phyloP scores from a whole-genome alignment of 768 basidiomycete species.

The Rhizopogon roseolus region DNA sequence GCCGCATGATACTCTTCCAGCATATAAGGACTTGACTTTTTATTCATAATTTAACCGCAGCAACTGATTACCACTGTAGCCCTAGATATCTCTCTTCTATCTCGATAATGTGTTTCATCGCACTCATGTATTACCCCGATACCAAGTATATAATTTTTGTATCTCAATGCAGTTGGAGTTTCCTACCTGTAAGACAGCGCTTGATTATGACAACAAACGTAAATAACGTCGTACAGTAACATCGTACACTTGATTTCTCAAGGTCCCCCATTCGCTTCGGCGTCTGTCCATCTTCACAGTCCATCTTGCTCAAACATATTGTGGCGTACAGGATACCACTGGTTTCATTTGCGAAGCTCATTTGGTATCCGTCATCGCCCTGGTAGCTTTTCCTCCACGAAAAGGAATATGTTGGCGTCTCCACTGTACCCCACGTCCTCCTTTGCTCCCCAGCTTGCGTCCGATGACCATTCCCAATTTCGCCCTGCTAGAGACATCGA shows the following conservation, averaged over 20 bases:
- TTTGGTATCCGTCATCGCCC: constrained; percentile 1
- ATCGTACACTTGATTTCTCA: neutral
- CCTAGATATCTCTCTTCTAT: neutral
- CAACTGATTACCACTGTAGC: neutral
- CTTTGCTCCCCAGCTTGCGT: constrained; percentile 44
- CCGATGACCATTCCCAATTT: constrained; percentile 52
- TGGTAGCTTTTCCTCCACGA: constrained; percentile 4
- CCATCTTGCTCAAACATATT: constrained; percentile 8
- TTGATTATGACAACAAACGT: constrained; percentile 14
- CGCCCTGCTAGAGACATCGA: constrained; percentile 69
- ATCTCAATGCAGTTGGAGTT: too few relatives aligned
- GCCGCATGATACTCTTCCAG: neutral
- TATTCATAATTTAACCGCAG: constrained; percentile 2
- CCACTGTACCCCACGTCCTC: constrained; percentile 52
- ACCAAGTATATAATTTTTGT: too few relatives aligned
- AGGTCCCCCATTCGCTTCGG: neutral
- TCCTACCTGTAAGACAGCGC: too few relatives aligned
- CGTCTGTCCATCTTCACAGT: constrained; percentile 8
- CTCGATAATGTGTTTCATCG: neutral
- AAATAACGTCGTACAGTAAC: constrained; percentile 16
- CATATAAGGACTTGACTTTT: neutral
- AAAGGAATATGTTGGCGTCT: constrained; percentile 58
- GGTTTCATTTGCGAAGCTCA: constrained; percentile 5
- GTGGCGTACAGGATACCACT: constrained; percentile 1
- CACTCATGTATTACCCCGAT: neutral